phyloP scores from a whole-genome alignment of 1,284 basidiomycete genomes.

The Anthracocystis panici-leucophaei region DNA sequence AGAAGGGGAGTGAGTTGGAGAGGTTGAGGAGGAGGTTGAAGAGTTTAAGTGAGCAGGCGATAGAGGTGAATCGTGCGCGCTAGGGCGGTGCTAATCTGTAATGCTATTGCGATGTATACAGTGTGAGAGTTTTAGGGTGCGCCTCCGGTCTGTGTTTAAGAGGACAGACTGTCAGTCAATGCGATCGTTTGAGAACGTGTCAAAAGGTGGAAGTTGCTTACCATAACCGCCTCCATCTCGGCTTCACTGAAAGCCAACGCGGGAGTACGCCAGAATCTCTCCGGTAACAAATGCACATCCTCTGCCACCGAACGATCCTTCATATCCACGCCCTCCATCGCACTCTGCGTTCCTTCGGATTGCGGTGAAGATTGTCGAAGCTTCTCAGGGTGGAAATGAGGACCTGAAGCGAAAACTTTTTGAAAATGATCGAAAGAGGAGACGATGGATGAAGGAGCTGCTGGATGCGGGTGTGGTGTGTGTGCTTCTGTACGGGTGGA shows the following conservation, averaged over 20 bases:
- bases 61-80: constrained; percentile 30
- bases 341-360: constrained; percentile 7
- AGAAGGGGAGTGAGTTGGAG: constrained; percentile 19
- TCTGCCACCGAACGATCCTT: constrained; percentile 36
- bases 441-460: constrained; percentile 58
- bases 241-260: constrained; percentile 50
- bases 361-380: constrained; percentile 25
- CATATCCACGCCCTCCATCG: constrained; percentile 24
- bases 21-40: constrained; percentile 30
- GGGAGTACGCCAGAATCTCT: constrained; percentile 65
- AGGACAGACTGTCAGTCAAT: not conserved
- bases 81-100: too few species aligned
- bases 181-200: not conserved
- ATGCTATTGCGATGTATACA: constrained; percentile 2
- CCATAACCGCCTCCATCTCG: constrained; percentile 68
- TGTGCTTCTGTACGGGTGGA: constrained; percentile 38
- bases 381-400: constrained; percentile 66
- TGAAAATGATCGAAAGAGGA: constrained; percentile 62
- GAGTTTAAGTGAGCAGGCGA: constrained; percentile 22
- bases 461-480: constrained; percentile 65
- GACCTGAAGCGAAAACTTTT: constrained; percentile 59
- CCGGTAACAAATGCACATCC: constrained; percentile 51
- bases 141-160: constrained; percentile 32
- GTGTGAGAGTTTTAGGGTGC: constrained; percentile 18
- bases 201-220: constrained; percentile 23